A percentile compares a stretch with the other conserved stretches of the same genome.
Conservation (phyloP, 2,329 filamentous ascomycete genomes). For the Geoglossum cookeanum region DNA sequence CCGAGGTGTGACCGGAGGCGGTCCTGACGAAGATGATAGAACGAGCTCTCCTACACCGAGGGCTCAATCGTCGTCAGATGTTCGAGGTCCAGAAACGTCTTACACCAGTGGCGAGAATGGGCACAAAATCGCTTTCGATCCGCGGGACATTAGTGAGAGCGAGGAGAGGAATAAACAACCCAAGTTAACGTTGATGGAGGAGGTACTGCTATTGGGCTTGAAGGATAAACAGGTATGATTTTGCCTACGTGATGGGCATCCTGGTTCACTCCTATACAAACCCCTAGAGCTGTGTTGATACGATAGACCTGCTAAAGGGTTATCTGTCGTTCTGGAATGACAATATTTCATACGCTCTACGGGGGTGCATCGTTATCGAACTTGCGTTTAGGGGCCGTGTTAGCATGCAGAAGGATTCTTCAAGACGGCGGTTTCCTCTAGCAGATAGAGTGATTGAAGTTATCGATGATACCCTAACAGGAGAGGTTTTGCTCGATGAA, state of each 20-base stretch:
- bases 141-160: slow-evolving; percentile 90
- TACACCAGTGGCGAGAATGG: slow-evolving; percentile 80
- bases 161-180: slow-evolving; percentile 94
- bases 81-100: slow-evolving; percentile 50
- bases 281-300: background rate
- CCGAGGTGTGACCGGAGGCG: slow-evolving; percentile 44
- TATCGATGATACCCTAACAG: slow-evolving; percentile 86
- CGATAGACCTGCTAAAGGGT: slow-evolving; percentile 35
- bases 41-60: slow-evolving; percentile 44
- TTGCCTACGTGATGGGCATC: background rate
- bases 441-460: slow-evolving; percentile 93
- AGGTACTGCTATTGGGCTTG: slow-evolving; percentile 80
- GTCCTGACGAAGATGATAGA: slow-evolving; percentile 35
- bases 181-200: slow-evolving; percentile 97
- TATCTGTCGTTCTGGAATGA: slow-evolving; percentile 99
- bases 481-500: slow-evolving; percentile 92
- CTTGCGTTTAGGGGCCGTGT: slow-evolving; percentile 88
- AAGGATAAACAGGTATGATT: slow-evolving; percentile 92
- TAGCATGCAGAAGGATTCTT: slow-evolving; percentile 95
- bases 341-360: slow-evolving; percentile 94
- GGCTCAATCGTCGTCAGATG: slow-evolving; percentile 37
- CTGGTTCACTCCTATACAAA: background rate
- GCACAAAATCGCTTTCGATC: slow-evolving; percentile 96
- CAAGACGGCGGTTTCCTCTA: slow-evolving; percentile 76
- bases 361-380: slow-evolving; percentile 96